These are phyloP conservation scores for Rasamsonia emersonii DNA, from an alignment of 2,329 filamentous ascomycete genomes.

Conservation along the genomic window DNA sequence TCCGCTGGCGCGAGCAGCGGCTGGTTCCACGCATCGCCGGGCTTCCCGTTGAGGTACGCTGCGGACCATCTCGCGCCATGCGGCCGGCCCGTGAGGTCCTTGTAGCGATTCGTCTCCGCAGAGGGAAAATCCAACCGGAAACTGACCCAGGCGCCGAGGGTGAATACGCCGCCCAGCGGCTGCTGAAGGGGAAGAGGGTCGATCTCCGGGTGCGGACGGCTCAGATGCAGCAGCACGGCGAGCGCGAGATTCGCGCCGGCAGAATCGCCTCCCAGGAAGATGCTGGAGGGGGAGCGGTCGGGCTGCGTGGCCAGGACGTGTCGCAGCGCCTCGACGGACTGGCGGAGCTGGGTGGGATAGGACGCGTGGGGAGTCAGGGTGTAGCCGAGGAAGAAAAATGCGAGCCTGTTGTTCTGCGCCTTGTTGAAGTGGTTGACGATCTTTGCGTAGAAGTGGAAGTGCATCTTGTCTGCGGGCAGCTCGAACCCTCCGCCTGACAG, in stretches of 20 bases:
- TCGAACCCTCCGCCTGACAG: slow-evolving; percentile 50
- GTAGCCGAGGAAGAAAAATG: slow-evolving; percentile 49
- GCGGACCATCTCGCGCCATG: slow-evolving; percentile 8
- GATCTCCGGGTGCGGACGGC: slow-evolving; percentile 49
- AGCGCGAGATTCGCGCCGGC: slow-evolving; percentile 35
- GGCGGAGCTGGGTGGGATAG: slow-evolving; percentile 35
- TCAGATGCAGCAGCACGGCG: slow-evolving; percentile 30
- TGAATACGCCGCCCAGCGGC: slow-evolving; percentile 42
- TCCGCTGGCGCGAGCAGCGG: background rate
- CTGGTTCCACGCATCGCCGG: slow-evolving; percentile 33
- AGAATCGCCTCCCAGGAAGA: slow-evolving; percentile 35
- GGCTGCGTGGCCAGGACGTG: slow-evolving; percentile 27
- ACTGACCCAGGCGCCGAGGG: slow-evolving; percentile 50
- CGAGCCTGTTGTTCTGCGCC: slow-evolving; percentile 36
- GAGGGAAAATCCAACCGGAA: slow-evolving; percentile 32
- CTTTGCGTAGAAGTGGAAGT: slow-evolving; percentile 42
- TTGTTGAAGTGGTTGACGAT: slow-evolving; percentile 33
- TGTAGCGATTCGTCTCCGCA: slow-evolving; percentile 17
- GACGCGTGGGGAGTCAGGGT: slow-evolving; percentile 40
- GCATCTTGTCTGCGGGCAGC: slow-evolving; percentile 36
- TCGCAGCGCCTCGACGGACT: slow-evolving; percentile 32
- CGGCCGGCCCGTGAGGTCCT: slow-evolving; percentile 36
- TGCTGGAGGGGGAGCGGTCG: slow-evolving; percentile 21
- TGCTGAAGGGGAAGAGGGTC: slow-evolving; percentile 31
- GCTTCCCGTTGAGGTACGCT: slow-evolving; percentile 37